These are phyloP conservation scores for Hortaea sp. DNA, from an alignment of 2,329 filamentous ascomycete species.

Conservation along the genomic window DNA sequence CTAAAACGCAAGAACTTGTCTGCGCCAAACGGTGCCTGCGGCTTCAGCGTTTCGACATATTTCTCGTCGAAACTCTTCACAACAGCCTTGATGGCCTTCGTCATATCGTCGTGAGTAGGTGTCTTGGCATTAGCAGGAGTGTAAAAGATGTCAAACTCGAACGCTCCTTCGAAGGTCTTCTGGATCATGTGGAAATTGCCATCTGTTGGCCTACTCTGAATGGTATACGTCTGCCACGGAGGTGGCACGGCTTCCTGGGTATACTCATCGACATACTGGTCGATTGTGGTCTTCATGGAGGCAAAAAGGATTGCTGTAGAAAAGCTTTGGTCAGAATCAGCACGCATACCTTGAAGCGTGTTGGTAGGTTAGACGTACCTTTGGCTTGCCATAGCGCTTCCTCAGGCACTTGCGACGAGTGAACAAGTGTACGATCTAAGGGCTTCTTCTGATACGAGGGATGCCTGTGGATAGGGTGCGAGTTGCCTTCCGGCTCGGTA, in stretches of 20 bases:
- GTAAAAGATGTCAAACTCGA: conserved; percentile 88
- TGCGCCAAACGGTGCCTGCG: conserved; percentile 61
- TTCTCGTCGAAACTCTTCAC: conserved; percentile 62
- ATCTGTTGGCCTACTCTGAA: conserved; percentile 55
- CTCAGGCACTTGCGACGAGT: conserved; percentile 56
- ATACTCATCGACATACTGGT: conserved; percentile 48
- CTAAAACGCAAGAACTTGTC: conserved; percentile 69
- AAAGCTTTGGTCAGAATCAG: conserved; percentile 30
- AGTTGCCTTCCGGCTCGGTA: conserved; percentile 60
- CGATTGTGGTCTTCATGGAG: conserved; percentile 54
- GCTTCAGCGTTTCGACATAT: conserved; percentile 62
- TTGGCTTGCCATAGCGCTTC: conserved; percentile 79
- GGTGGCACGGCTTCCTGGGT: conserved; percentile 62
- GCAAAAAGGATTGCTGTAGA: conserved; percentile 47
- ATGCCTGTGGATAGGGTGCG: conserved; percentile 47
- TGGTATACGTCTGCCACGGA: conserved; percentile 74
- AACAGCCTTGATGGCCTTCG: conserved; percentile 55
- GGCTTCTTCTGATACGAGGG: conserved; percentile 58
- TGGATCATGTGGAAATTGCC: conserved; percentile 85
- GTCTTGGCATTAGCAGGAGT: conserved; percentile 56
- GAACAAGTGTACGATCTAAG: conserved; percentile 64
- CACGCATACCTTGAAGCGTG: conserved; percentile 22
- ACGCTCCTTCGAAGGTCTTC: conserved; percentile 80
- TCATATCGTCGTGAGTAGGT: conserved; percentile 48
- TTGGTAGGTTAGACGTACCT: conserved; percentile 29